Evolutionary conservation across 2,329 filamentous ascomycete species (phyloP), one percentile per base, ranked within the genome.

Genomic region (Hirsutella rhossiliensis): DNA sequence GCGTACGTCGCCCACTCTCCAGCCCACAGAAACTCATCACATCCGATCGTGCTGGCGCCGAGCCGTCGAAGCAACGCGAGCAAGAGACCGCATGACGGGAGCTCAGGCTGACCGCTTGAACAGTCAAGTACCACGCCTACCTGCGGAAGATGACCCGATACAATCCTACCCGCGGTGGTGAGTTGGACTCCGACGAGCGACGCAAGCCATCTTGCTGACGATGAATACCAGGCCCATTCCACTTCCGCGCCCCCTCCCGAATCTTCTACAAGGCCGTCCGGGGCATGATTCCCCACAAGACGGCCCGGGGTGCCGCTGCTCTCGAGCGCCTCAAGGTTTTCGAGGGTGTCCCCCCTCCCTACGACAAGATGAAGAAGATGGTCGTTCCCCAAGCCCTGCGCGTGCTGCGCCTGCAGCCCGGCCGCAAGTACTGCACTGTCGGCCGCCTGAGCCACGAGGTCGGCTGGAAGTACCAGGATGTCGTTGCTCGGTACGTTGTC

Each of bases 201-300:
- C 36, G 47, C 53, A 44, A 51, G 60, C 61, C 65, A 56, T 68
- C 57, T 59, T 19, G 29, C 60, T 55, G 52, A 61, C 52, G 49
- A 59, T 50, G 51, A 44, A 44, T 41, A 45, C 48, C 62, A 88
- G 84, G 90, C 78, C 92, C 92, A 72, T 98, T 97, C 88, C 92
- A 98, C 77, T 97, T 96, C 88, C 92, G 92, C 69, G 88, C 90
- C 62, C 92, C 92, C 54, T 94, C 89, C 63, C 86, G 94, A 74
- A 96, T 98, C 79, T 95, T 98, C 84, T 98, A 96, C 86, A 95
- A 96, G 85, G 88, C 92, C 68, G 87, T 98, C 75, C 90, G 92
- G 71, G 92, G 92, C 71, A 98, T 98, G 92, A 94, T 98, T 60
- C 92, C 92, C 66, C 92, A 98, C 87, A 98, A 98, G 87, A 98